Evolutionary conservation across 768 basidiomycete species (phyloP).

Genomic region (Kwoniella heveanensis): DNA sequence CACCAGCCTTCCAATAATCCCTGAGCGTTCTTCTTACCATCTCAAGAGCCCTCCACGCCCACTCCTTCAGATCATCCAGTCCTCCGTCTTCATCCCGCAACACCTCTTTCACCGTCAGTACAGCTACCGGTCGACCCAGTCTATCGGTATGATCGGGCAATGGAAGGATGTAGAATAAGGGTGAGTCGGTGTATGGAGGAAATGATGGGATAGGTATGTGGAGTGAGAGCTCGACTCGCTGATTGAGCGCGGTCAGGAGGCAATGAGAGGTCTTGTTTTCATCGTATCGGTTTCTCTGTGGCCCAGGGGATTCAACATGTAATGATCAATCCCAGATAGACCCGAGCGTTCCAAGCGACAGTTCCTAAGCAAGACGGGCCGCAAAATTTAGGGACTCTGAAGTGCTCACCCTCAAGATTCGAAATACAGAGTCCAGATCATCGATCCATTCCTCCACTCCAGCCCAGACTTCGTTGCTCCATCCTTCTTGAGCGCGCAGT

Average conservation of each 20-base stretch:
- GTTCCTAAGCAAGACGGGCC: too few relatives aligned
- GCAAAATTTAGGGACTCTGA: too few relatives aligned
- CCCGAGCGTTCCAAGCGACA: too few relatives aligned
- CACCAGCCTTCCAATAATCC: slow-evolving; percentile 40
- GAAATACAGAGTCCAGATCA: slow-evolving; percentile 37
- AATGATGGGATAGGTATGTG: slow-evolving; percentile 36
- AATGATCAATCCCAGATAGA: too few relatives aligned
- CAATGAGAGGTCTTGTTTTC: slow-evolving; percentile 23
- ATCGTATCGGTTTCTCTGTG: slow-evolving; percentile 45
- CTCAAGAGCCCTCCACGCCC: slow-evolving; percentile 54
- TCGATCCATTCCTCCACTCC: slow-evolving; percentile 44
- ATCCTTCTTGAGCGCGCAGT: slow-evolving; percentile 41
- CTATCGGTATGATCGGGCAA: slow-evolving; percentile 41
- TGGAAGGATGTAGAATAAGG: slow-evolving; percentile 51
- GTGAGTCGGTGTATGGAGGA: slow-evolving; percentile 32
- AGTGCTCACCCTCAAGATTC: slow-evolving; percentile 45
- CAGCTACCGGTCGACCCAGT: slow-evolving; percentile 44
- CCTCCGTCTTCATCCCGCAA: slow-evolving; percentile 35
- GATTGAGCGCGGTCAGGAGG: slow-evolving; percentile 31
- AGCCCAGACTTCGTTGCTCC: slow-evolving; percentile 33
- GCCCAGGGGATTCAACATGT: too few relatives aligned
- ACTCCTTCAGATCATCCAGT: slow-evolving; percentile 47
- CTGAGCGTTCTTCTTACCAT: slow-evolving; percentile 40
- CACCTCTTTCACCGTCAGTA: slow-evolving; percentile 46
- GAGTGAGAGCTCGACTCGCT: slow-evolving; percentile 31